Conservation (phyloP, 192 early-diverging fungal genomes). For the Entomortierella parvispora region DNA sequence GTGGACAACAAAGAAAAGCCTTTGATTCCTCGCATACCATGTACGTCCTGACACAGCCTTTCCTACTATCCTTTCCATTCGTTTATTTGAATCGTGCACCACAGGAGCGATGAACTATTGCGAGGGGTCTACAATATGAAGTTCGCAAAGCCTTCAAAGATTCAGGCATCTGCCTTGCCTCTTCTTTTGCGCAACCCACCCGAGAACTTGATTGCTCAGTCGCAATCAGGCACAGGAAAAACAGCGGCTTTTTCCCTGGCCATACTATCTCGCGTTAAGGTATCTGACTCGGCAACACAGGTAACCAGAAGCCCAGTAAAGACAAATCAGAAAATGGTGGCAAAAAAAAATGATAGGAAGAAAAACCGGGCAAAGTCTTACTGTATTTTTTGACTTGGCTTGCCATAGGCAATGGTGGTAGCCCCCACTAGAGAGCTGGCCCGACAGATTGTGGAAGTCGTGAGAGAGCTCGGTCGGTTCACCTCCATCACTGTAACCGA, state of each 20-base stretch:
- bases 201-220: constrained; percentile 60
- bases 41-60: not conserved
- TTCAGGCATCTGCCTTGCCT: constrained; percentile 93
- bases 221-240: constrained; percentile 55
- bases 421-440: constrained; percentile 94
- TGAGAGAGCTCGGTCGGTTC: constrained; percentile 87
- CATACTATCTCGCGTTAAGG: constrained; percentile 31
- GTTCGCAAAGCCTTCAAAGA: constrained; percentile 91
- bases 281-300: constrained; percentile 66
- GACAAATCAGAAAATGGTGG: not conserved
- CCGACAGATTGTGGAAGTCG: constrained; percentile 90
- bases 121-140: constrained; percentile 92
- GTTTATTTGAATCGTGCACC: not conserved
- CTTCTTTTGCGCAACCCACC: constrained; percentile 85
- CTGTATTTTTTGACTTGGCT: not conserved
- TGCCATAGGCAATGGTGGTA: constrained; percentile 77
- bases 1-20: not conserved
- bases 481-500: constrained; percentile 71
- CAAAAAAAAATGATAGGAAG: too few relatives aligned
- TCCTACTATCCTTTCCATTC: not conserved
- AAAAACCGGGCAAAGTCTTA: too few relatives aligned
- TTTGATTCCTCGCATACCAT: not conserved
- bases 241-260: constrained; percentile 58
- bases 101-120: constrained; percentile 68
- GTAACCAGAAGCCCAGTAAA: too few relatives aligned